Evolutionary conservation across 352 stramenopile species (phyloP).

Genomic region (Phytophthora aleatoria): DNA sequence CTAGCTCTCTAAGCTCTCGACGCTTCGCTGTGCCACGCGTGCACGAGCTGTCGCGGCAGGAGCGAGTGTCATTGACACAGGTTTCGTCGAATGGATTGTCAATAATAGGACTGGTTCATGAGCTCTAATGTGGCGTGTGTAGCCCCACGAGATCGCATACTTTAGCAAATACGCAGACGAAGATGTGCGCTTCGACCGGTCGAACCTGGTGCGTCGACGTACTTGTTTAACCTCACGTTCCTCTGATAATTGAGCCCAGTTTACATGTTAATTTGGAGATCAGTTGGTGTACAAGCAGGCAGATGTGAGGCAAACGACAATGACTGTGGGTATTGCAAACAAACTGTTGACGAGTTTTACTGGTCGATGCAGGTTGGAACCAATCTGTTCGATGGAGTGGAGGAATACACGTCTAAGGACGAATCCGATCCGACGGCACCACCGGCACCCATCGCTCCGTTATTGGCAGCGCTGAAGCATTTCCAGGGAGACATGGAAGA

Average conservation of each 20-base stretch:
- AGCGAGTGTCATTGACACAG: constrained; percentile 25
- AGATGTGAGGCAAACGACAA: constrained; percentile 12
- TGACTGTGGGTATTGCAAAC: not conserved
- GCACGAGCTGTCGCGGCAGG: constrained; percentile 34
- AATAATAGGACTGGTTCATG: not conserved
- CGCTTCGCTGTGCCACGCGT: constrained; percentile 30
- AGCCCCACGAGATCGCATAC: constrained; percentile 68
- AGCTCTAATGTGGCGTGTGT: not conserved
- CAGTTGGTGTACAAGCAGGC: constrained; percentile 43
- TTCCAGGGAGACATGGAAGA: constrained; percentile 35
- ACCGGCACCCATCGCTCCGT: constrained; percentile 54
- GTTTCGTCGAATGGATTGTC: not conserved
- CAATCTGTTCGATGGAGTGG: constrained; percentile 66
- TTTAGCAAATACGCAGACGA: constrained; percentile 65
- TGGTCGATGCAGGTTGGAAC: constrained; percentile 42
- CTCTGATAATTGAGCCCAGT: not conserved
- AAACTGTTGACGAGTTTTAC: not conserved
- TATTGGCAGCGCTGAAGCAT: constrained; percentile 51
- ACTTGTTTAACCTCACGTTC: not conserved
- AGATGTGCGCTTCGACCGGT: constrained; percentile 58
- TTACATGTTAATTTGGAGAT: not conserved
- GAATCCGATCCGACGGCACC: constrained; percentile 46
- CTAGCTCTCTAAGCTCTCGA: not conserved
- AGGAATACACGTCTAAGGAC: constrained; percentile 56
- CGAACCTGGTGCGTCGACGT: constrained; percentile 54